Evolutionary conservation across 305 asterid genomes (phyloP), one percentile per base, ranked within the genome.

Genomic region (Plantago rigida): DNA sequence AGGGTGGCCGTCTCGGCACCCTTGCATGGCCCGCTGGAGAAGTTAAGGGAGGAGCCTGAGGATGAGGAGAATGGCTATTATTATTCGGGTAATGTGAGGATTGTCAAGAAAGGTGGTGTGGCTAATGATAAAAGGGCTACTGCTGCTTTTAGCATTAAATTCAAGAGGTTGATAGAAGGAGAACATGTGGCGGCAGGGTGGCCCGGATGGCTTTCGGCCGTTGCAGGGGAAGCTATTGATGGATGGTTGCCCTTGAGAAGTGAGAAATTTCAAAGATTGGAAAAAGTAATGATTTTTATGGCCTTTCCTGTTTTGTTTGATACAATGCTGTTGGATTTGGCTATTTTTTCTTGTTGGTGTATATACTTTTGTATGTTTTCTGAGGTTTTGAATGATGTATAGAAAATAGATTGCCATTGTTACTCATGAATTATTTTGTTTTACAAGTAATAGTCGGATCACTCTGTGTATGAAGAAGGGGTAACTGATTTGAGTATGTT

Each of bases 151-250:
- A 69, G 75, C 69, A 48, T 82, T 63, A 79, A 62, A 69, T 75
- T 80, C 22, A 89, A 80, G 64, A 70, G 94, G 79, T 15, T 77
- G 60, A 51, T 82, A 13, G 86, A 84, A 47, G 78, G 65, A 39
- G 94, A 86, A 60, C 94, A 78, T 10, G 76, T 51, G 2, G 86
- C 95, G 0, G 86, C 98, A 0, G 95, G 88, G 2, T 91, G 98
- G 97, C 96, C 96, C 3, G 70, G 84, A 3, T 91, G 96, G 98
- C 90, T 91, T 44, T 59, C 88, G 0, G 78, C 94, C 1, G 96
- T 82, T 13, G 98, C 96, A 3, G 93, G 84, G 0, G 95, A 87
- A 13, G 95, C 95, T 67, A 72, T 91, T 65, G 84, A 82, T 0
- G 98, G 96, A n/a, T 86, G 92, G 94, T 51, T 75, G 44, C 98